phyloP scores from a whole-genome alignment of 345 rosid genomes.

The Durio zibethinus region DNA sequence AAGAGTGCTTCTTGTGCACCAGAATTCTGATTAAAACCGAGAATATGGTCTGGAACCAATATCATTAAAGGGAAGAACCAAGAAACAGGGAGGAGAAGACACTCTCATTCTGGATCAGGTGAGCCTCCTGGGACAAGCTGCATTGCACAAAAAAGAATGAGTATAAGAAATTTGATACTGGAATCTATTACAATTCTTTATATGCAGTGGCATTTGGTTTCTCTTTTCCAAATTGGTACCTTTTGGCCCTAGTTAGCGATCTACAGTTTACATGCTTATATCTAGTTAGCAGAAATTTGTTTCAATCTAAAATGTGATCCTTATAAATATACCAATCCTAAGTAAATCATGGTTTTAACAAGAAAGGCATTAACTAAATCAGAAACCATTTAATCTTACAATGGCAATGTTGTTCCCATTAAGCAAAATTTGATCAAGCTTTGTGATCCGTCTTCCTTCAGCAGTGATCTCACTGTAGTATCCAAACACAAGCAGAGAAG shows the following conservation, averaged over 20 bases:
- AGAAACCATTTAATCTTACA: slow-evolving; percentile 43
- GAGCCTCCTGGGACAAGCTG: slow-evolving; percentile 97
- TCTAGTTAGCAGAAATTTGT: not conserved
- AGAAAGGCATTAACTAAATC: not conserved
- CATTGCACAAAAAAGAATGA: slow-evolving; percentile 28
- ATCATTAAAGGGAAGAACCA: not conserved
- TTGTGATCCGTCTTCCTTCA: slow-evolving; percentile 86
- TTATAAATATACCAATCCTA: not conserved
- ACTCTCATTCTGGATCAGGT: slow-evolving; percentile 51
- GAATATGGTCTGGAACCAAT: not conserved
- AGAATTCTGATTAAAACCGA: not conserved
- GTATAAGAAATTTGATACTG: not conserved
- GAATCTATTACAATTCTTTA: not conserved
- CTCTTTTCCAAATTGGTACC: not conserved
- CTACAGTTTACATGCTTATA: not conserved
- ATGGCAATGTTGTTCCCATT: slow-evolving; percentile 95
- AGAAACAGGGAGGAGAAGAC: not conserved
- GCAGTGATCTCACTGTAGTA: slow-evolving; percentile 75
- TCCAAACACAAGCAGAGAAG: slow-evolving; percentile 4
- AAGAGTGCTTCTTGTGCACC: not conserved
- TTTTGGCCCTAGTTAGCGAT: not conserved
- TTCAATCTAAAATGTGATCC: not conserved
- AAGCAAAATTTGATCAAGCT: slow-evolving; percentile 93
- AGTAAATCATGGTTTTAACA: not conserved
- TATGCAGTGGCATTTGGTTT: not conserved